Evolutionary conservation across 2,329 filamentous ascomycete genomes (phyloP), one percentile per base, ranked within the genome.

Genomic region (Bipolaris zeicola): DNA sequence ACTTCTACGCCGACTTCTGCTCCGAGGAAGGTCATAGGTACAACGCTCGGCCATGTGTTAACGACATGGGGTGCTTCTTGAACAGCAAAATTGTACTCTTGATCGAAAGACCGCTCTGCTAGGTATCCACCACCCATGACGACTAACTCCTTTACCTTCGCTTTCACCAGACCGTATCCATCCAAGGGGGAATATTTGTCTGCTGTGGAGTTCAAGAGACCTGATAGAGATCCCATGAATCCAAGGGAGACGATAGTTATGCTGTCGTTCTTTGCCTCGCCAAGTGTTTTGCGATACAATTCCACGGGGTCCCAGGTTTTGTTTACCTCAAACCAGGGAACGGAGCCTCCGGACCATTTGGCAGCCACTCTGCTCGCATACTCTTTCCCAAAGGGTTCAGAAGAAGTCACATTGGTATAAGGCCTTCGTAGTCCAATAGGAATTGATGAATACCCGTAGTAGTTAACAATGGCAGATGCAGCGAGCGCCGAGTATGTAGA

Each of bases 61-160:
- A 84, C 61, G 3, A 84, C 81, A 43, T 80, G 77, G 1, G 75
- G 54, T 0, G 79, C 68, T 53, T 81, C 75, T 41, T 68, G 65
- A 22, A 78, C 78, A 28, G 68, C 79, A 59, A 84, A 84, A 64
- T 85, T 84, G 66, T 73, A 84, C 51, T 81, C 78, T 51, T 72
- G 67, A 7, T 81, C 81, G 0, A 55, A 10, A 14, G 52, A 38
- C 6, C 22, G 39, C 13, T 44, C 38, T 14, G 73, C 75, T 0
- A 81, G 80, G 52, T 83, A 85, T 6, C 55, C 67, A 11, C 82
- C 82, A 22, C 82, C 83, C 82, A 84, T 84, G 5, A 84, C 63
- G 1, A 84, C 79, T 1, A 84, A 72, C 64, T 84, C 78, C 1
- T 67, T 64, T 2, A 84, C 81, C 60, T 84, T 84, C 8, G 59